phyloP scores from a whole-genome alignment of 2,329 filamentous ascomycete species.

The Aspergillus tamarii region DNA sequence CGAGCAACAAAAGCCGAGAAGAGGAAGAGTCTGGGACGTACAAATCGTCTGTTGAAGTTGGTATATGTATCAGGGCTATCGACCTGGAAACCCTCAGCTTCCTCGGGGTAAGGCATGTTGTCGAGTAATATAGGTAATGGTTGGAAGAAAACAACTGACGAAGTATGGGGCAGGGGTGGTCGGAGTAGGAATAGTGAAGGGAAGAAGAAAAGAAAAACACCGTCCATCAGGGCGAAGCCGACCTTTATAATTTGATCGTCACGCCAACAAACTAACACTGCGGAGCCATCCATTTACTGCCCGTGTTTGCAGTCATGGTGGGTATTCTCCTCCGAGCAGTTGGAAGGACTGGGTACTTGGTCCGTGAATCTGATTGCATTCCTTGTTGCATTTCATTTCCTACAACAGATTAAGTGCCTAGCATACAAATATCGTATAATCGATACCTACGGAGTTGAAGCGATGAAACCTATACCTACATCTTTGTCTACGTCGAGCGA shows the following conservation, averaged over 20 bases:
- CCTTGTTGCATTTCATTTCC: background rate
- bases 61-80: conserved; percentile 69
- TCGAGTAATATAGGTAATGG: background rate
- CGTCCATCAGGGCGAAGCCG: background rate
- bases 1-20: background rate
- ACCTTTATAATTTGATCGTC: background rate
- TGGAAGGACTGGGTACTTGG: background rate
- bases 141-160: background rate
- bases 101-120: conserved; percentile 50
- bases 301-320: background rate
- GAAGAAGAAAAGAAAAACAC: background rate
- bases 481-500: background rate
- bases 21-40: conserved; percentile 32
- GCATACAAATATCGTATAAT: background rate
- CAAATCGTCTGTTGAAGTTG: conserved; percentile 60
- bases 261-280: conserved; percentile 1
- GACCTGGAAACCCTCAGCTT: conserved; percentile 52
- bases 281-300: background rate
- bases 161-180: background rate
- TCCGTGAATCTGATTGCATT: background rate
- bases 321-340: background rate
- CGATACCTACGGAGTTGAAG: background rate
- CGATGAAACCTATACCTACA: background rate
- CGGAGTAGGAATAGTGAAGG: background rate
- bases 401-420: background rate